phyloP scores from a whole-genome alignment of 2,329 filamentous ascomycete genomes.

The Dryadomyces sulphureus region DNA sequence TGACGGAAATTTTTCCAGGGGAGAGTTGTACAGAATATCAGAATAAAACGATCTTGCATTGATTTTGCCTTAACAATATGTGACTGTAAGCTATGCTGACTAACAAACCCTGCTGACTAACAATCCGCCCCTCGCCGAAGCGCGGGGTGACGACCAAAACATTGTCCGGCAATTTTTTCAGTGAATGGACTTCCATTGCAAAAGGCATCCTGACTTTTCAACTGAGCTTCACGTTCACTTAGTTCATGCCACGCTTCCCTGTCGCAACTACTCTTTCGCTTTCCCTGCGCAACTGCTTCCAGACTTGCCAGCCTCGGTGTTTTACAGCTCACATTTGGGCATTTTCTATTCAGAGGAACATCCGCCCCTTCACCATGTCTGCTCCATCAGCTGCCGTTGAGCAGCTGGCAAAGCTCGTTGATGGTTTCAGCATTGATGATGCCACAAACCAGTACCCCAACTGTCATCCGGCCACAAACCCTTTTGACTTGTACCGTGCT shows the following conservation, averaged over 20 bases:
- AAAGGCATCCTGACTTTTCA: too few species aligned
- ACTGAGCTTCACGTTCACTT: background rate
- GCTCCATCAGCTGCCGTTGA: slow-evolving; percentile 13
- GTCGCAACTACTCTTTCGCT: background rate
- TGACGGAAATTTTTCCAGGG: too few species aligned
- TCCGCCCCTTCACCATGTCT: background rate
- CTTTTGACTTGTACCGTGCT: slow-evolving; percentile 64
- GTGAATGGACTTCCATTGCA: background rate
- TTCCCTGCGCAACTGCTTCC: background rate
- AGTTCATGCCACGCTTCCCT: background rate
- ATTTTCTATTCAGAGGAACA: too few species aligned
- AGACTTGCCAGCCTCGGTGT: too few species aligned
- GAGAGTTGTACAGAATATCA: too few species aligned
- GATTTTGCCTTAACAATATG: too few species aligned
- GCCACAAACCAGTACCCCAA: slow-evolving; percentile 31
- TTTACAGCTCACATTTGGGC: too few species aligned
- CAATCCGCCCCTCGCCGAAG: background rate
- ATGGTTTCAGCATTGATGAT: slow-evolving; percentile 20
- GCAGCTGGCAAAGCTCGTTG: slow-evolving; percentile 19
- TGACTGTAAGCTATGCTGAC: too few species aligned
- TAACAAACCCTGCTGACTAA: background rate
- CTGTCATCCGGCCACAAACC: slow-evolving; percentile 55
- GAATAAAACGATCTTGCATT: too few species aligned
- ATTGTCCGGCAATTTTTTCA: slow-evolving; percentile 6
- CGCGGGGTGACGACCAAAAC: slow-evolving; percentile 3